phyloP scores from a whole-genome alignment of 106 monocot genomes.

The Phalaenopsis equestris region DNA sequence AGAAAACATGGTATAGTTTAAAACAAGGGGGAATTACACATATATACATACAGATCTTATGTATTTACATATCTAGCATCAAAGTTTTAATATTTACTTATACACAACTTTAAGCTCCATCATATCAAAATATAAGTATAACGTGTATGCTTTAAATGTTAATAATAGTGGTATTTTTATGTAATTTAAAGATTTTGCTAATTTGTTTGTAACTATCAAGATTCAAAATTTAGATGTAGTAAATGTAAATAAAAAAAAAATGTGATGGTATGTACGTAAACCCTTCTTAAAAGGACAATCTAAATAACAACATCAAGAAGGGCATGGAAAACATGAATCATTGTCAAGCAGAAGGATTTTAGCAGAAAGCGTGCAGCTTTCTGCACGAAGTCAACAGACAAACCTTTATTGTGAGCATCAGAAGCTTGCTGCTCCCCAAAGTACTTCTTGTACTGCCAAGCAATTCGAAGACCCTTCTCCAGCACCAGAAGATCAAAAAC shows the following conservation, averaged over 20 bases:
- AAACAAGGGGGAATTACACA: neutral
- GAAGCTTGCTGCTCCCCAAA: slow-evolving; percentile 55
- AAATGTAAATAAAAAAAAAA: too few species aligned
- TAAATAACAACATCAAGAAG: neutral
- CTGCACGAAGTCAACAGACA: neutral
- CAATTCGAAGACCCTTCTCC: slow-evolving; percentile 68
- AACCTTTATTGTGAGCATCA: slow-evolving; percentile 36
- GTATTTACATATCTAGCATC: too few species aligned
- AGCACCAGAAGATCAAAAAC: slow-evolving; percentile 3
- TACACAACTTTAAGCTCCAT: too few species aligned
- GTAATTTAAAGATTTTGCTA: too few species aligned
- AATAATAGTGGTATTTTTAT: too few species aligned
- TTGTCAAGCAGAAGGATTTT: neutral
- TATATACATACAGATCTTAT: too few species aligned
- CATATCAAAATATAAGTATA: too few species aligned
- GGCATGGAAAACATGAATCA: neutral
- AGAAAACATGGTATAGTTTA: neutral
- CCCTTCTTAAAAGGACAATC: neutral
- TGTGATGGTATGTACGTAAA: too few species aligned
- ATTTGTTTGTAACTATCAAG: too few species aligned
- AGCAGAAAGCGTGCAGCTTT: slow-evolving; percentile 4
- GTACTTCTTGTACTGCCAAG: slow-evolving; percentile 99
- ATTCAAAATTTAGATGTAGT: too few species aligned
- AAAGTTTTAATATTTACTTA: too few species aligned
- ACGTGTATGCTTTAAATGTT: too few species aligned